Conservation (phyloP, 2,329 filamentous ascomycete genomes). For the Metarhizium sp. region DNA sequence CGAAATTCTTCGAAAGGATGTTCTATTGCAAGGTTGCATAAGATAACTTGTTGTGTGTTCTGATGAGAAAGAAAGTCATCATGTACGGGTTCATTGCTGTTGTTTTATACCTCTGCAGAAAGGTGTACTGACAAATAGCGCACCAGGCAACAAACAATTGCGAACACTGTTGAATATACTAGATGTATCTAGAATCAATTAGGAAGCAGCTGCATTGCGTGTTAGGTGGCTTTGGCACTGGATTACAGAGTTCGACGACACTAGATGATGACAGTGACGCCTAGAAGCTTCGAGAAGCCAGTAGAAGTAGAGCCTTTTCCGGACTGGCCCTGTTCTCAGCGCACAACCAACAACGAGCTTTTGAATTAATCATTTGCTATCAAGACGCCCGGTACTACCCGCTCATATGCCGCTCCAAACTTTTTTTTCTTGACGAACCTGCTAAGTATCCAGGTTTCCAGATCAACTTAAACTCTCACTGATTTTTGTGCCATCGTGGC, state of each 20-base stretch:
- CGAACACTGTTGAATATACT: constrained; percentile 2
- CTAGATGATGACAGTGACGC: constrained; percentile 1
- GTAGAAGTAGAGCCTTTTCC: constrained; percentile 15
- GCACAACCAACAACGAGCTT: no score
- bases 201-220: constrained; percentile 1
- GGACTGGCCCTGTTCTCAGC: background rate
- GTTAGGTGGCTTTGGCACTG: constrained; percentile 6
- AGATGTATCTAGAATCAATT: constrained; percentile 15
- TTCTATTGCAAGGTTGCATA: constrained; percentile 14
- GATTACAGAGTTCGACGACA: background rate
- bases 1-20: constrained; percentile 14
- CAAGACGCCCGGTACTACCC: no score
- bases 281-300: constrained; percentile 10
- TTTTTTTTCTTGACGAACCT: no score
- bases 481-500: background rate
- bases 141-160: background rate
- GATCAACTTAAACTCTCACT: background rate
- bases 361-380: no score
- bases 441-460: no score
- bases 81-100: background rate
- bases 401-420: no score
- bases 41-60: constrained; percentile 9
- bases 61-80: constrained; percentile 14
- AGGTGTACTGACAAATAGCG: background rate
- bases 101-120: constrained; percentile 19